Evolutionary conservation across 139 green algal genomes (phyloP).

Genomic region (Coelastrella sp.): DNA sequence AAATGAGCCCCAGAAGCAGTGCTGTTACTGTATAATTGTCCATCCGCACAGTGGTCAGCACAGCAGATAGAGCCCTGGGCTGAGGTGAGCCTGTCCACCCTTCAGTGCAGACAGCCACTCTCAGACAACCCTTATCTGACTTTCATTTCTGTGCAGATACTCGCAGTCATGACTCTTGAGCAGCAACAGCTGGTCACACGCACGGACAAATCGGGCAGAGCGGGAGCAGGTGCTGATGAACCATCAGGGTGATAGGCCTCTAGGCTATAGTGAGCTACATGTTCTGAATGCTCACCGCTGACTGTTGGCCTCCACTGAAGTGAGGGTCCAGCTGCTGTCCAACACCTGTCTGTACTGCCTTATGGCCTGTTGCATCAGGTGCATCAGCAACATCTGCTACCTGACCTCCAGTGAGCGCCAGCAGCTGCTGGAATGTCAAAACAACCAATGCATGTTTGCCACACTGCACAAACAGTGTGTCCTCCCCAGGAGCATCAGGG

Average conservation of each 20-base stretch:
- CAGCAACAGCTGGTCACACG: no score
- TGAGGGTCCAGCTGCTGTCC: neutral
- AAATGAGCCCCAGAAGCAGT: neutral
- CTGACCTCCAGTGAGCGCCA: constrained; percentile 35
- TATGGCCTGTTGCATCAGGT: neutral
- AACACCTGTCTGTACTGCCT: neutral
- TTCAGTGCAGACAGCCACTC: no score
- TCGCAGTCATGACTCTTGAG: no score
- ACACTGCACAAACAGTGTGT: constrained; percentile 28
- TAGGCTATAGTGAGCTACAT: no score
- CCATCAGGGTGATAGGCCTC: no score
- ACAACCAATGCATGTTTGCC: constrained; percentile 12
- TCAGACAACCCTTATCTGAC: no score
- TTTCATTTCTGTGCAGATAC: no score
- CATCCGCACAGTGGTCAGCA: no score
- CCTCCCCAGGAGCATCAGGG: neutral
- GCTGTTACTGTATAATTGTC: neutral
- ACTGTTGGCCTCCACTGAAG: neutral
- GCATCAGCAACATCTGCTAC: constrained; percentile 49
- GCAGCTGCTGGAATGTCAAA: constrained; percentile 44
- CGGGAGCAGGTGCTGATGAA: no score
- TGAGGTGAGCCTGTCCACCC: no score
- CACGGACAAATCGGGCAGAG: no score
- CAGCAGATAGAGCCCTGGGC: no score
- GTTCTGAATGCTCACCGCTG: neutral